Percentiles rank a stretch among this genome's conserved stretches.
Conservation (phyloP, 176 grass and related monocot genomes). For the Rhynchospora pubera region DNA sequence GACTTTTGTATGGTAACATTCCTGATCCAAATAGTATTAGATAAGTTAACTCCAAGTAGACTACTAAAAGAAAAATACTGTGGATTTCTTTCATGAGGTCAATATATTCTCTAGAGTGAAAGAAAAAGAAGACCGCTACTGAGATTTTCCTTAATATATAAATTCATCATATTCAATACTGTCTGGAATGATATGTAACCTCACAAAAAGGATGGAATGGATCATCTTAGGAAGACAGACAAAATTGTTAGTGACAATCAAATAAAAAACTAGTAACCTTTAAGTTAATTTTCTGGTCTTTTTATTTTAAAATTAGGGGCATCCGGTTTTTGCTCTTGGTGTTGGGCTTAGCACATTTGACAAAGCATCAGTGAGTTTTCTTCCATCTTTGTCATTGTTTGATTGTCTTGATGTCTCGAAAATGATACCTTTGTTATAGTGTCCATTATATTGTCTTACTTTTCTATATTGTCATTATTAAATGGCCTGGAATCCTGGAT, state of each 20-base stretch:
- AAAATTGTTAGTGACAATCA: neutral
- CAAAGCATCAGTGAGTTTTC: constrained; percentile 60
- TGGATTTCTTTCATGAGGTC: neutral
- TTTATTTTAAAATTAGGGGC: constrained; percentile 43
- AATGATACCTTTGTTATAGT: neutral
- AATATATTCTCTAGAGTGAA: neutral
- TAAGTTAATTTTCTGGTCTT: neutral
- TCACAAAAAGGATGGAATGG: neutral
- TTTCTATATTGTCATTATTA: neutral
- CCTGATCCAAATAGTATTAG: neutral
- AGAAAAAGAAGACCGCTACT: neutral
- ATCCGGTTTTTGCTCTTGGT: constrained; percentile 93
- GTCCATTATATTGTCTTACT: neutral
- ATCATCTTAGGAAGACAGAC: neutral
- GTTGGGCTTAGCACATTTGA: constrained; percentile 88
- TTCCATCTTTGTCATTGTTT: neutral
- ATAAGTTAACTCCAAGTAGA: neutral
- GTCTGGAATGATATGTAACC: neutral
- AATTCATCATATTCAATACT: neutral
- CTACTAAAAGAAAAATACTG: neutral
- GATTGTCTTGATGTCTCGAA: neutral
- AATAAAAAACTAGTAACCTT: neutral
- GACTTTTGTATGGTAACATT: neutral
- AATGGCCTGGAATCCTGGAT: neutral
- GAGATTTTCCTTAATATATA: neutral